Percentiles rank a stretch among this genome's conserved stretches.
These are phyloP conservation scores for Colletotrichum cordylinicola DNA, from an alignment of 2,329 filamentous ascomycete genomes.

Conservation along the genomic window DNA sequence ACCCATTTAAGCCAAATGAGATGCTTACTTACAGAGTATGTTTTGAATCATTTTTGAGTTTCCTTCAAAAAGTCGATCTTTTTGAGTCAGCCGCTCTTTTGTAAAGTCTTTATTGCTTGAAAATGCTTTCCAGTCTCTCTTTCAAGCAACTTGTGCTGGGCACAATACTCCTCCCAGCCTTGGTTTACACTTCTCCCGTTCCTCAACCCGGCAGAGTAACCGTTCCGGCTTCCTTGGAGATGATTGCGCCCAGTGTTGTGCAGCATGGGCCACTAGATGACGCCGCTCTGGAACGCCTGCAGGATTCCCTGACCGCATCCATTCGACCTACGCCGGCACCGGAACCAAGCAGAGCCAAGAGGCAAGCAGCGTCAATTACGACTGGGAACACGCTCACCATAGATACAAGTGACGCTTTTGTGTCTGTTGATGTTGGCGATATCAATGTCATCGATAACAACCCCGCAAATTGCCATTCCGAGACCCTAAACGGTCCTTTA, in stretches of 20 bases:
- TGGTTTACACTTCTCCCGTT: background rate
- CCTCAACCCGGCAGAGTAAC: background rate
- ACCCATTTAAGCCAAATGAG: background rate
- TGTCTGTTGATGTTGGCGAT: constrained; percentile 6
- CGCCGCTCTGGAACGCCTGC: background rate
- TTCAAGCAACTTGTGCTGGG: background rate
- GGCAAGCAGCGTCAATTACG: background rate
- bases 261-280: constrained; percentile 1
- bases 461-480: background rate
- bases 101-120: background rate
- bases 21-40: background rate
- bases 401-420: background rate
- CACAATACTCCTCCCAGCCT: background rate
- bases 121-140: background rate
- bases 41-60: background rate
- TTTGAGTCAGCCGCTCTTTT: background rate
- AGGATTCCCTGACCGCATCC: background rate
- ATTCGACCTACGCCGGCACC: background rate
- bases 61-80: background rate
- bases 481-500: background rate
- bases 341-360: background rate
- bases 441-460: background rate
- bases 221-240: background rate
- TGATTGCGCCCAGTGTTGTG: background rate
- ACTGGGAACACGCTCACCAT: background rate